Evolutionary conservation across 257 asterid genomes (phyloP).

Genomic region (Coffea eugenioides): DNA sequence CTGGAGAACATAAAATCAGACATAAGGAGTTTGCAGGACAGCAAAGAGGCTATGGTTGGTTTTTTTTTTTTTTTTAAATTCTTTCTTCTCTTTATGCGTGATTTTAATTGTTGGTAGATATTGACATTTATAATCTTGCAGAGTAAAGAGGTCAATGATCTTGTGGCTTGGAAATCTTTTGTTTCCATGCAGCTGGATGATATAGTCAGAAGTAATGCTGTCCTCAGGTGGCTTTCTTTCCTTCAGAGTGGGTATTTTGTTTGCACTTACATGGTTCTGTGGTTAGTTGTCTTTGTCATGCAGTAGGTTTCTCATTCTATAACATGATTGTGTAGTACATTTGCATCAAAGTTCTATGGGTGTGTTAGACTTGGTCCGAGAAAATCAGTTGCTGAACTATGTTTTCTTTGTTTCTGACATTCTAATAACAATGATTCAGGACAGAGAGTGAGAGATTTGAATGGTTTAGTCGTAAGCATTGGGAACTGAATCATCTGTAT

Average conservation of each 20-base stretch:
- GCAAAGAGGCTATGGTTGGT: conserved; percentile 72
- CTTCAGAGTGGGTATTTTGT: background rate
- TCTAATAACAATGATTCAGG: background rate
- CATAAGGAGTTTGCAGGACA: conserved; percentile 53
- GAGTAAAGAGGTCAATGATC: conserved; percentile 68
- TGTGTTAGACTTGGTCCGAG: background rate
- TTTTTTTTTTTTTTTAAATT: conserved; percentile 18
- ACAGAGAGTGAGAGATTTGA: background rate
- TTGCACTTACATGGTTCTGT: background rate
- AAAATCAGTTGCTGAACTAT: background rate
- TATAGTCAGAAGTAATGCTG: conserved; percentile 54
- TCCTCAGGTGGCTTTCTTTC: conserved; percentile 57
- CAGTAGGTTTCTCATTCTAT: background rate
- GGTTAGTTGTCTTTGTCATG: background rate
- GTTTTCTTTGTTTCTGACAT: background rate
- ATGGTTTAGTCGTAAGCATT: background rate
- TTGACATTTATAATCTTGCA: conserved; percentile 37
- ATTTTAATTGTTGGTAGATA: background rate
- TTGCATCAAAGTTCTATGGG: background rate
- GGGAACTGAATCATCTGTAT: background rate
- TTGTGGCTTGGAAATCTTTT: conserved; percentile 73
- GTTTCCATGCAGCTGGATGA: conserved; percentile 67
- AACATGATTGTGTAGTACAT: background rate
- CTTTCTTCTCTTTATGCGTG: background rate
- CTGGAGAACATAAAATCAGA: conserved; percentile 63